Evolutionary conservation across 257 asterid genomes (phyloP).

Genomic region (Hygrophila difformis): DNA sequence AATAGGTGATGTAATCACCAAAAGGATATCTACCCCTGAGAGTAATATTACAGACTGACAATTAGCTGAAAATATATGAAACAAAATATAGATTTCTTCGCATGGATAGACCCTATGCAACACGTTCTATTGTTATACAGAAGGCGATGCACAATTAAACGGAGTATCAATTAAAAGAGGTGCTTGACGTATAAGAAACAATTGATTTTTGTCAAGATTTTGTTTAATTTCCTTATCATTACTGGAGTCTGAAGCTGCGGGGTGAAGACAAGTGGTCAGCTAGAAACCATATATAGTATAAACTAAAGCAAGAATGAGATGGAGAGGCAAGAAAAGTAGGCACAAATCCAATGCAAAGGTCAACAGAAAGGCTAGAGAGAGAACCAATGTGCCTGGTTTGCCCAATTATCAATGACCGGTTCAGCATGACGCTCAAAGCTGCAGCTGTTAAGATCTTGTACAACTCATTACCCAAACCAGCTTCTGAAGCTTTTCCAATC

Average conservation of each 20-base stretch:
- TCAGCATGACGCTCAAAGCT: slow-evolving; percentile 93
- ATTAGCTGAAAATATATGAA: slow-evolving; percentile 15
- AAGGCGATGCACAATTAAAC: neutral
- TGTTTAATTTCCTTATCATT: no score
- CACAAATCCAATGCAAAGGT: slow-evolving; percentile 17
- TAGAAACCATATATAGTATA: no score
- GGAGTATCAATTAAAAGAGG: neutral
- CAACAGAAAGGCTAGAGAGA: slow-evolving; percentile 80
- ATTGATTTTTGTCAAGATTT: no score
- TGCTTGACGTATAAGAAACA: neutral
- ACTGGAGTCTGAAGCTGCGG: no score
- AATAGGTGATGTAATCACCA: slow-evolving; percentile 75
- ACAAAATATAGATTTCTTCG: neutral
- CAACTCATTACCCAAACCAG: slow-evolving; percentile 94
- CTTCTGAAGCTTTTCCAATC: slow-evolving; percentile 93
- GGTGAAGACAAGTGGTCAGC: no score
- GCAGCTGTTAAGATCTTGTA: slow-evolving; percentile 91
- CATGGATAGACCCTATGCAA: slow-evolving; percentile 2
- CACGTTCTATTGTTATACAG: neutral
- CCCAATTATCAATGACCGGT: slow-evolving; percentile 95
- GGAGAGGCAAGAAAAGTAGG: slow-evolving; percentile 1
- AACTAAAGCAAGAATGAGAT: neutral
- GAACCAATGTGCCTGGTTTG: slow-evolving; percentile 99
- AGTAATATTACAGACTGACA: slow-evolving; percentile 16
- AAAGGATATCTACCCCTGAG: slow-evolving; percentile 83